These are phyloP conservation scores for Boletus semigastroideus DNA, from an alignment of 1,284 basidiomycete genomes.

Conservation along the genomic window DNA sequence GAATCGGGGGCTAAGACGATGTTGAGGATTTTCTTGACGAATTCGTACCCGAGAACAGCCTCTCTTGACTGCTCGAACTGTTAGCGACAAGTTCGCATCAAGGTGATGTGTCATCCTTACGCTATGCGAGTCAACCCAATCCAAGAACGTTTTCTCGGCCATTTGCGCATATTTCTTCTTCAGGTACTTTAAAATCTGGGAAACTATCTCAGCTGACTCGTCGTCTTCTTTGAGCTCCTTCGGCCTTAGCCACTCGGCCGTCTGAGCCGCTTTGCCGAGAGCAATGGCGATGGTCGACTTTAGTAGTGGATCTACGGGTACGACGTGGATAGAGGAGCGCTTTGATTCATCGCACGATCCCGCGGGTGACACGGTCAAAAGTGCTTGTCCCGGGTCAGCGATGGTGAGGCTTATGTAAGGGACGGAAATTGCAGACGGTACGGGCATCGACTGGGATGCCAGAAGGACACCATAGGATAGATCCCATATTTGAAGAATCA, in stretches of 20 bases:
- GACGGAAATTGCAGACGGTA: constrained; percentile 48
- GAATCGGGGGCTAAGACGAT: constrained; percentile 43
- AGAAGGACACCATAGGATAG: constrained; percentile 68
- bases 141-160: constrained; percentile 51
- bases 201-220: constrained; percentile 38
- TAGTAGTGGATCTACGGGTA: constrained; percentile 52
- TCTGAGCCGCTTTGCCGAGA: constrained; percentile 50
- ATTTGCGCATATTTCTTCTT: constrained; percentile 32
- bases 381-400: constrained; percentile 45
- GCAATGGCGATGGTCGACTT: constrained; percentile 62
- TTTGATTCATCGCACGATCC: constrained; percentile 21
- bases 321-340: constrained; percentile 53
- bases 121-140: constrained; percentile 45
- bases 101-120: constrained; percentile 13
- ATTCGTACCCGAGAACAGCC: constrained; percentile 42
- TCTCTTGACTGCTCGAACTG: constrained; percentile 20
- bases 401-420: constrained; percentile 35
- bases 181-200: constrained; percentile 37
- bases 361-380: constrained; percentile 53
- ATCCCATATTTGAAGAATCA: constrained; percentile 69
- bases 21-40: constrained; percentile 57
- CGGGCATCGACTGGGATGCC: constrained; percentile 49
- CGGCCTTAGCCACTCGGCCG: constrained; percentile 49
- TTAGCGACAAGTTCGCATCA: not conserved
- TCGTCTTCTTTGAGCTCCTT: constrained; percentile 27